Base-by-base conservation (phyloP, 2,329 filamentous ascomycete genomes). In the Colletotrichum lindemuthianum region DNA sequence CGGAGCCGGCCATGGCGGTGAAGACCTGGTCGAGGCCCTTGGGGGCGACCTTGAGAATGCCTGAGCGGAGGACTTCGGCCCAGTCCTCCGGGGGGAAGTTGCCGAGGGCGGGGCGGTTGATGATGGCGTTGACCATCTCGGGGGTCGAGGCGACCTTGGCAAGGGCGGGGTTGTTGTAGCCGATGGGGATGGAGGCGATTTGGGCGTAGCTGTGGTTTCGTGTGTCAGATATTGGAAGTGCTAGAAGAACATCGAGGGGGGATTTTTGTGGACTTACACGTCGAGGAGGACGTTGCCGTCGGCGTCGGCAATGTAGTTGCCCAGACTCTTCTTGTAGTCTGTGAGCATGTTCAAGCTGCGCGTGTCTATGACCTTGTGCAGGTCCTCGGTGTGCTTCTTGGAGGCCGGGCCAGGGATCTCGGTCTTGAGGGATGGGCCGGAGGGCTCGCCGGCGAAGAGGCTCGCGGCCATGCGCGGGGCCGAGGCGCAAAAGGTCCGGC, bases 51-150 rank as follows among this genome's bases (percentile, higher is more conserved):
- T 87, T 89, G 70, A 97, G 88, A 67, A 96, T 88, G 71, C 93
- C 92, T 2, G 89, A 88, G 79, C 91, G 88, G 72, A 97, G 87
- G 68, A 96, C 87, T 37, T 90, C 79, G 59, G 90, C 89, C 92
- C 93, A 97, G 77, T 95, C 91, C 73, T 90, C 86, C 24, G 91
- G 90, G 10, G 94, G 93, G 80, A 97, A 97, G 84, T 96, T 96
- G 72, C 93, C 93, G 67, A 96, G 86, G 1, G 93, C 93, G 3
- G 93, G 93, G 55, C 93, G 88, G 84, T 97, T 97, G 83, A 97
- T 91, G 71, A 97, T 81, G 60, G 92, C 87, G 63, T 84, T 89
- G 72, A 88, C 81, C 92, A 97, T 96, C 72, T 94, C 90, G 32
- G 90, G 88, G 60, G 90, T 90, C 67, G 86, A 85, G 33, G 92